phyloP scores from a whole-genome alignment of 345 rosid genomes.

The Lagerstroemia speciosa region DNA sequence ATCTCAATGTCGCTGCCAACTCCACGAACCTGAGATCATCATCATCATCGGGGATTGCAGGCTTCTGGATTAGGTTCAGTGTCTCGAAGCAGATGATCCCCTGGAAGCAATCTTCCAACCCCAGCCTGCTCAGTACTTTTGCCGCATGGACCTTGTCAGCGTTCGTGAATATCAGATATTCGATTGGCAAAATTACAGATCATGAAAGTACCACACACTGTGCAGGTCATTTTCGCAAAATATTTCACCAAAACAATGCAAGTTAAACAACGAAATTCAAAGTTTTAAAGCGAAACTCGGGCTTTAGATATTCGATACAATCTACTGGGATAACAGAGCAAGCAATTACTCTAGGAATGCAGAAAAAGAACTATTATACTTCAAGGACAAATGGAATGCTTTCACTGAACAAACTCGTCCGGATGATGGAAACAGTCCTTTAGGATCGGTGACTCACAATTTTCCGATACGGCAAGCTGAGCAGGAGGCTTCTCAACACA shows the following conservation, averaged over 20 bases:
- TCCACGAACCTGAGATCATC: constrained; percentile 17
- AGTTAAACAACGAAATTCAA: too few species aligned
- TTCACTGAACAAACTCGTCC: not conserved
- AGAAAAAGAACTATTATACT: too few species aligned
- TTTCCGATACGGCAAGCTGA: constrained; percentile 57
- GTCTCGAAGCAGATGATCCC: constrained; percentile 52
- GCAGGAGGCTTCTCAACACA: constrained; percentile 56
- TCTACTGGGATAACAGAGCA: too few species aligned
- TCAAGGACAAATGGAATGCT: not conserved
- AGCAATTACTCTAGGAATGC: too few species aligned
- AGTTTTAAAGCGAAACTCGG: too few species aligned
- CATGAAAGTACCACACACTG: too few species aligned
- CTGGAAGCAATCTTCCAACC: constrained; percentile 57
- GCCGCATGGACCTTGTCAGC: constrained; percentile 44
- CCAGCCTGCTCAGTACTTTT: constrained; percentile 43
- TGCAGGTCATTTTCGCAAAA: too few species aligned
- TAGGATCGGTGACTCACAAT: constrained; percentile 34
- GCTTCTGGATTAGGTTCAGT: constrained; percentile 29
- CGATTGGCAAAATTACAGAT: not conserved
- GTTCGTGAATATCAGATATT: constrained; percentile 44
- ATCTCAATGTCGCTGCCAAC: constrained; percentile 1
- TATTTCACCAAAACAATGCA: too few species aligned
- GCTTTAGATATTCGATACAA: too few species aligned
- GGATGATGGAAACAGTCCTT: not conserved
- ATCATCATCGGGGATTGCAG: constrained; percentile 21